Evolutionary conservation across 2,329 filamentous ascomycete species (phyloP).

Genomic region (Fusarium sp.): DNA sequence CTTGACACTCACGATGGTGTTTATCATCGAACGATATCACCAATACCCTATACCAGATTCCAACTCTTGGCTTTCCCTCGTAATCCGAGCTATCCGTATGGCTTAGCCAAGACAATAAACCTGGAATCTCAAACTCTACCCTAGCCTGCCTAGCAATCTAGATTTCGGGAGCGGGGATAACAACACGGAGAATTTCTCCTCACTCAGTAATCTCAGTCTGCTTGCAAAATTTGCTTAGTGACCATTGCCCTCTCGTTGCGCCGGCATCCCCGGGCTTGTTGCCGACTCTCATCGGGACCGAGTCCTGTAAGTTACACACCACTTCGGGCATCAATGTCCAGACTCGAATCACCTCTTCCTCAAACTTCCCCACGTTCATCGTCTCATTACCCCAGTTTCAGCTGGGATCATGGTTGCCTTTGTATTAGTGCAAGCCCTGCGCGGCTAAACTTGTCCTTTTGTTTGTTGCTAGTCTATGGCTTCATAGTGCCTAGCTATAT

Average conservation of each 20-base stretch:
- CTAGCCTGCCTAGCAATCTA: slow-evolving; percentile 20
- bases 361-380: slow-evolving; percentile 14
- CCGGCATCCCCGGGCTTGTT: not conserved
- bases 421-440: slow-evolving; percentile 10
- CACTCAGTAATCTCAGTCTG: not conserved
- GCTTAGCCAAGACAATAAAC: not conserved
- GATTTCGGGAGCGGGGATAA: slow-evolving; percentile 32
- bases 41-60: not conserved
- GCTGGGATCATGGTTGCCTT: slow-evolving; percentile 1
- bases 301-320: not conserved
- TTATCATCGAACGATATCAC: slow-evolving; percentile 7
- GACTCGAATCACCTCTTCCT: not conserved
- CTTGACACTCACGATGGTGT: not conserved
- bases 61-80: not conserved
- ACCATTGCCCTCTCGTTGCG: not conserved
- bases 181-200: slow-evolving; percentile 20
- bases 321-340: slow-evolving; percentile 31
- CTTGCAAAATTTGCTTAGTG: not conserved
- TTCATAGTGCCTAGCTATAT: not conserved
- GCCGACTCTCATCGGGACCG: not conserved
- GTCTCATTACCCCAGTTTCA: slow-evolving; percentile 24
- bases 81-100: slow-evolving; percentile 11
- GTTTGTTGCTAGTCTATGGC: not conserved
- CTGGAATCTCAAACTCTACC: not conserved
- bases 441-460: slow-evolving; percentile 17